Percentiles rank a stretch among this genome's conserved stretches.
Evolutionary conservation across 306 rosid species (phyloP).

Genomic region (Gillenia trifoliata): DNA sequence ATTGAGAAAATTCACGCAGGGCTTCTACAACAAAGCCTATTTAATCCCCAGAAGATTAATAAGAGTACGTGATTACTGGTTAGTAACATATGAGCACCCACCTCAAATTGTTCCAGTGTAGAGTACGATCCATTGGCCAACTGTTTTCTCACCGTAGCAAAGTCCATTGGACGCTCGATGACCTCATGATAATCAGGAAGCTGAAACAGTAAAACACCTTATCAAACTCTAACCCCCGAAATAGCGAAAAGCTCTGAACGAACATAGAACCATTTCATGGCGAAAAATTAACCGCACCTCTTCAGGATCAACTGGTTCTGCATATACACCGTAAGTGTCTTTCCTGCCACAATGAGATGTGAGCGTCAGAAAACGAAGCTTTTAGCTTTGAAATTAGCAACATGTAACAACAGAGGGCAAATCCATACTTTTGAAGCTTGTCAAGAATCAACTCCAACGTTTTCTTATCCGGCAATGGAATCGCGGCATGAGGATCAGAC

Average conservation of each 20-base stretch:
- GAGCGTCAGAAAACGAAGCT: slow-evolving; percentile 10
- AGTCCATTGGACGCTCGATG: slow-evolving; percentile 95
- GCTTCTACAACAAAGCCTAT: not conserved
- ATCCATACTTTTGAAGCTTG: slow-evolving; percentile 88
- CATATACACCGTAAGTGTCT: slow-evolving; percentile 91
- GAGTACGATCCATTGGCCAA: slow-evolving; percentile 70
- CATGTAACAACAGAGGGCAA: not conserved
- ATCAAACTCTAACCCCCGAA: slow-evolving; percentile 14
- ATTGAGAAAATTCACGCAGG: not conserved
- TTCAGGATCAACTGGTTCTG: slow-evolving; percentile 98
- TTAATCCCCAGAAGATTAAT: not conserved
- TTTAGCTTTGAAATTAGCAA: not conserved
- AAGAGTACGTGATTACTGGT: not conserved
- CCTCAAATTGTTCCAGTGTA: slow-evolving; percentile 88
- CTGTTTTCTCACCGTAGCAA: slow-evolving; percentile 81
- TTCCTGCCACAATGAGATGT: slow-evolving; percentile 67
- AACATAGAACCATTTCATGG: not conserved
- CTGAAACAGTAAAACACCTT: slow-evolving; percentile 41
- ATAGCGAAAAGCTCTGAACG: slow-evolving; percentile 14
- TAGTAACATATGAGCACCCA: slow-evolving; percentile 28
- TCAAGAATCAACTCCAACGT: slow-evolving; percentile 84
- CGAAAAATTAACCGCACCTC: slow-evolving; percentile 47
- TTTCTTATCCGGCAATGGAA: slow-evolving; percentile 85
- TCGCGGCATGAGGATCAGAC: slow-evolving; percentile 34
- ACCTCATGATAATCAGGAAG: slow-evolving; percentile 96